Percentiles rank a stretch among this genome's conserved stretches.
Evolutionary conservation across 176 grass and related monocot genomes (phyloP).

Genomic region (Metroxylon sagu): DNA sequence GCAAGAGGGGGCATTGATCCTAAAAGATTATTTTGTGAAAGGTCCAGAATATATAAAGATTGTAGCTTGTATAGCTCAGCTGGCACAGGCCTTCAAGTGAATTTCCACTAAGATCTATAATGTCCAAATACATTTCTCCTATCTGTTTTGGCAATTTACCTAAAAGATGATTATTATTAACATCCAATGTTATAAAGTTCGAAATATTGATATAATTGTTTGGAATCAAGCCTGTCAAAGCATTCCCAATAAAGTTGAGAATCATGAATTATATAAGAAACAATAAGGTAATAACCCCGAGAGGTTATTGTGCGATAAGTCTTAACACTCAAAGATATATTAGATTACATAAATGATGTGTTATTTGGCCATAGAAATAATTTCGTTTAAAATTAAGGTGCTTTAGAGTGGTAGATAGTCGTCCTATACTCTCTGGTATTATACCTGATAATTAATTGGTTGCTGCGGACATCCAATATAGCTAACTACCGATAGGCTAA

Average conservation of each 20-base stretch:
- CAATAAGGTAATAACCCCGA: conserved; percentile 1
- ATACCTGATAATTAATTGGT: no score
- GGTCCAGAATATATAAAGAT: neutral
- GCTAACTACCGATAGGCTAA: no score
- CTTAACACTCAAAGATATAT: rapidly evolving
- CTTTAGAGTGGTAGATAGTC: neutral
- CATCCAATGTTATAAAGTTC: neutral
- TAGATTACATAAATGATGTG: neutral
- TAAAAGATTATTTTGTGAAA: conserved; percentile 9
- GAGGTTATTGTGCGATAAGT: conserved; percentile 22
- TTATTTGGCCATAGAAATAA: neutral
- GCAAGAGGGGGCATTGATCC: conserved; percentile 27
- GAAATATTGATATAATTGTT: neutral
- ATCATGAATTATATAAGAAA: neutral
- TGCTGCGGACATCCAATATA: no score
- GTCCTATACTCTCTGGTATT: no score
- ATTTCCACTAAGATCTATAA: conserved; percentile 6
- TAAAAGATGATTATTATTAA: conserved; percentile 12
- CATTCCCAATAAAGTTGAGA: conserved; percentile 8
- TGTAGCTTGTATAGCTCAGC: neutral
- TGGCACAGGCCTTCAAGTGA: conserved; percentile 8
- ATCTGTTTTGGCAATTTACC: neutral
- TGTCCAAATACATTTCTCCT: no score
- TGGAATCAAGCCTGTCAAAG: neutral
- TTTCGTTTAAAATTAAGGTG: neutral